Percentiles rank a stretch among this genome's conserved stretches.
These are phyloP conservation scores for Margaritispora aquatica DNA, from an alignment of 495 filamentous ascomycete species.

Conservation along the genomic window DNA sequence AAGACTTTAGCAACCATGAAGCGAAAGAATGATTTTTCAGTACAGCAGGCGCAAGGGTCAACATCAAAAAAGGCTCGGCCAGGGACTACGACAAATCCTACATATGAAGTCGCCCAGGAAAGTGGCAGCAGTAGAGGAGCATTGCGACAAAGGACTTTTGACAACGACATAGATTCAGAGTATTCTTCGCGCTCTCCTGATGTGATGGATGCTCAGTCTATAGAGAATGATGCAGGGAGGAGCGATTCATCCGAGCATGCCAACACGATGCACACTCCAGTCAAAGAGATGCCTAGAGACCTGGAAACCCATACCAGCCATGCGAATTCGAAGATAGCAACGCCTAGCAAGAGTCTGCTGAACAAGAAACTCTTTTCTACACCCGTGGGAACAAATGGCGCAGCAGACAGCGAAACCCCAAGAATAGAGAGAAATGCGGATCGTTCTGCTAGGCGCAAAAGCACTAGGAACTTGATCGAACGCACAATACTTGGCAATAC, in stretches of 20 bases:
- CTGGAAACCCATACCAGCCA: neutral
- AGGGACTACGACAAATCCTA: neutral
- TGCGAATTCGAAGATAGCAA: constrained; percentile 1
- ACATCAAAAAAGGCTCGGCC: neutral
- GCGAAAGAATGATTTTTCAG: constrained; percentile 9
- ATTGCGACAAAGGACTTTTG: neutral
- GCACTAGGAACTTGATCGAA: constrained; percentile 66
- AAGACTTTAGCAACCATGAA: constrained; percentile 14
- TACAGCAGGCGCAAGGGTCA: neutral
- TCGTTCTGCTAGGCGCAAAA: constrained; percentile 81
- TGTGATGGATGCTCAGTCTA: neutral
- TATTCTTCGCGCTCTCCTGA: neutral
- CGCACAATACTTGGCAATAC: constrained; percentile 51
- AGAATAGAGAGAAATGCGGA: constrained; percentile 61
- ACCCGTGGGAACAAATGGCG: constrained; percentile 12
- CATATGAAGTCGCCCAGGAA: neutral
- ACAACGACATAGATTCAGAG: neutral
- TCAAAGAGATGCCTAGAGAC: neutral
- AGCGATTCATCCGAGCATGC: neutral
- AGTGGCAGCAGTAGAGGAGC: neutral
- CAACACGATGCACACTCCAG: constrained; percentile 1
- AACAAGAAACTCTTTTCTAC: constrained; percentile 21
- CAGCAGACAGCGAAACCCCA: constrained; percentile 35
- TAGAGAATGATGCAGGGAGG: neutral
- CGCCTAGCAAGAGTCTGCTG: neutral